Evolutionary conservation across 2,329 filamentous ascomycete species (phyloP).

Genomic region (Xylaria sp.): DNA sequence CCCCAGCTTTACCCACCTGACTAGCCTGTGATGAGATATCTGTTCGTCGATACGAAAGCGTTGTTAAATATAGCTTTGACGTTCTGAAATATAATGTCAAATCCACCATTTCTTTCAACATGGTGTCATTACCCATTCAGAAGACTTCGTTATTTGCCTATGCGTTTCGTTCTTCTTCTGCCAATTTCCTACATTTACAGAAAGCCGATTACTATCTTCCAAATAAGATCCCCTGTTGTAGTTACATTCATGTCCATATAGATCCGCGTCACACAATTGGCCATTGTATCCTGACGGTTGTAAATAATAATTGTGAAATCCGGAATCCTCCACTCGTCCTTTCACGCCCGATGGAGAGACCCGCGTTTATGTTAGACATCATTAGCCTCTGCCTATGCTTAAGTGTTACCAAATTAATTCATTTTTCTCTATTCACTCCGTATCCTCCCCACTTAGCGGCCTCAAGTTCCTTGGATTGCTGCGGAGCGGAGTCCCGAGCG

Average conservation of each 20-base stretch:
- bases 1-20: conserved; percentile 27
- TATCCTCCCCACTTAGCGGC: conserved; percentile 10
- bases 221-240: neutral
- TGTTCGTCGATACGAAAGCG: conserved; percentile 18
- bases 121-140: neutral
- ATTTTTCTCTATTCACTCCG: conserved; percentile 21
- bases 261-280: conserved; percentile 2
- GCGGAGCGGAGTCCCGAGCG: neutral
- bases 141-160: neutral
- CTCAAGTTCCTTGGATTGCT: conserved; percentile 10
- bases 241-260: neutral
- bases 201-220: conserved; percentile 16
- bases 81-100: conserved; percentile 17
- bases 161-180: conserved; percentile 11
- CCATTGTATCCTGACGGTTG: neutral
- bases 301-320: conserved; percentile 4
- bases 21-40: conserved; percentile 16
- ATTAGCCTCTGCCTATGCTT: neutral
- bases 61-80: conserved; percentile 33
- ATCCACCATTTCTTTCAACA: conserved; percentile 13
- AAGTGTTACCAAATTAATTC: conserved; percentile 19
- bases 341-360: neutral
- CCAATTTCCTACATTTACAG: neutral
- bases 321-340: conserved; percentile 1
- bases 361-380: neutral